Percentiles rank a stretch among this genome's conserved stretches.
Evolutionary conservation across 208 protist species (phyloP).

Genomic region (Trypanosoma theileri): DNA sequence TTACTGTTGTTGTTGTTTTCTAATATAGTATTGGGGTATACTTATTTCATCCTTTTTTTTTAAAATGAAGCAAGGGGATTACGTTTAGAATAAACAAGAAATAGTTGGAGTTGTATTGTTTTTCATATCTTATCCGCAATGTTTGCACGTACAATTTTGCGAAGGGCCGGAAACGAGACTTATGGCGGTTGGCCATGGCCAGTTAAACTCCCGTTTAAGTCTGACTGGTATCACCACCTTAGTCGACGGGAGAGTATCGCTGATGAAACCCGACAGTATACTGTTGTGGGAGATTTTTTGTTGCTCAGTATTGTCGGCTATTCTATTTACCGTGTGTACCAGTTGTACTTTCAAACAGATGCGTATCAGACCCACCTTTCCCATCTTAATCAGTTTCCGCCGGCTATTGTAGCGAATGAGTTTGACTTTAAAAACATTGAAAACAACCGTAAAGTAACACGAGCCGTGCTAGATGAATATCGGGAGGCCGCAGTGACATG

Average conservation of each 20-base stretch:
- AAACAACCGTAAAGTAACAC: slow-evolving; percentile 68
- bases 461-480: slow-evolving; percentile 69
- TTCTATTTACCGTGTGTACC: slow-evolving; percentile 67
- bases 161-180: slow-evolving; percentile 52
- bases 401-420: slow-evolving; percentile 87
- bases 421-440: slow-evolving; percentile 74
- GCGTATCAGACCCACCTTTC: slow-evolving; percentile 79
- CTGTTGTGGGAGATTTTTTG: slow-evolving; percentile 73
- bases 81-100: background rate
- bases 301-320: slow-evolving; percentile 60
- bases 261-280: slow-evolving; percentile 71
- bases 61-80: background rate
- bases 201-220: slow-evolving; percentile 72
- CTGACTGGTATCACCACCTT: slow-evolving; percentile 71
- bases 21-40: too few relatives aligned
- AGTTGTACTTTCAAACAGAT: slow-evolving; percentile 55
- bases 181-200: slow-evolving; percentile 90
- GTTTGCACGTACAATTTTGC: slow-evolving; percentile 40
- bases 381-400: slow-evolving; percentile 65
- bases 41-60: background rate
- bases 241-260: slow-evolving; percentile 71
- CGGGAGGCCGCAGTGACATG: slow-evolving; percentile 63
- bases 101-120: background rate
- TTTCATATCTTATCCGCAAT: slow-evolving; percentile 19
- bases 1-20: too few relatives aligned